Evolutionary conservation across 2,329 filamentous ascomycete genomes (phyloP).

Genomic region (Diplodia scrobiculata): DNA sequence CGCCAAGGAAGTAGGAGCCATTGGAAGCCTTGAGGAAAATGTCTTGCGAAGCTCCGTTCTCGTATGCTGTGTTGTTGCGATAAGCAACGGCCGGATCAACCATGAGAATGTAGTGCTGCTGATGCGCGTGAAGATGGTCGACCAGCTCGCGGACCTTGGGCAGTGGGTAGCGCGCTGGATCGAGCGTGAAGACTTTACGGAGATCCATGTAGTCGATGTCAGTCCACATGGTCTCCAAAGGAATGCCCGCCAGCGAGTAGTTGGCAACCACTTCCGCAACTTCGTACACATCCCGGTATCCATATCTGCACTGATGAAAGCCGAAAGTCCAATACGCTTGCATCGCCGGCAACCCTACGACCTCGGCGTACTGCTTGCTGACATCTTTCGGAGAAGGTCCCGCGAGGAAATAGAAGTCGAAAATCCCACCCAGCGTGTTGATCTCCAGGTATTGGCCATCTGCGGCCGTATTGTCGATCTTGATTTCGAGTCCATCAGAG

Average conservation of each 20-base stretch:
- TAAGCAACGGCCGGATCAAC: constrained; percentile 67
- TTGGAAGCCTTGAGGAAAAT: constrained; percentile 59
- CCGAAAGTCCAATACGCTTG: constrained; percentile 58
- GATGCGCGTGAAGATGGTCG: constrained; percentile 63
- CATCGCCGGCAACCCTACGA: constrained; percentile 53
- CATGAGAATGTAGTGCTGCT: constrained; percentile 76
- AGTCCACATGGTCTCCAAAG: constrained; percentile 73
- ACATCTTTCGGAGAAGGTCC: constrained; percentile 52
- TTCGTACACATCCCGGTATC: constrained; percentile 61
- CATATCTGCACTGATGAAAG: constrained; percentile 57
- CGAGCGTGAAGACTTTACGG: constrained; percentile 64
- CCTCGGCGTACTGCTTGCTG: constrained; percentile 54
- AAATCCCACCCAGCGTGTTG: constrained; percentile 73
- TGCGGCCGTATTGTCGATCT: constrained; percentile 64
- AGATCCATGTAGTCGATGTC: constrained; percentile 70
- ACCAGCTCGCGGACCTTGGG: constrained; percentile 66
- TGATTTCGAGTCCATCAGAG: constrained; percentile 66
- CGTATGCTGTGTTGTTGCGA: constrained; percentile 58
- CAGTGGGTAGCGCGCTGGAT: constrained; percentile 65
- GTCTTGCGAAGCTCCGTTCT: constrained; percentile 61
- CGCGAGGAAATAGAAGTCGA: constrained; percentile 64
- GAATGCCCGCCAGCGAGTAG: constrained; percentile 66
- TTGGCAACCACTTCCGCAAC: constrained; percentile 69
- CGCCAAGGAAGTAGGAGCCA: constrained; percentile 60
- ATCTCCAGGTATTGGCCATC: constrained; percentile 74